A percentile compares a stretch with the other conserved stretches of the same genome.
These are phyloP conservation scores for Afroboletus lepidellus DNA, from an alignment of 1,284 basidiomycete species.

Conservation along the genomic window DNA sequence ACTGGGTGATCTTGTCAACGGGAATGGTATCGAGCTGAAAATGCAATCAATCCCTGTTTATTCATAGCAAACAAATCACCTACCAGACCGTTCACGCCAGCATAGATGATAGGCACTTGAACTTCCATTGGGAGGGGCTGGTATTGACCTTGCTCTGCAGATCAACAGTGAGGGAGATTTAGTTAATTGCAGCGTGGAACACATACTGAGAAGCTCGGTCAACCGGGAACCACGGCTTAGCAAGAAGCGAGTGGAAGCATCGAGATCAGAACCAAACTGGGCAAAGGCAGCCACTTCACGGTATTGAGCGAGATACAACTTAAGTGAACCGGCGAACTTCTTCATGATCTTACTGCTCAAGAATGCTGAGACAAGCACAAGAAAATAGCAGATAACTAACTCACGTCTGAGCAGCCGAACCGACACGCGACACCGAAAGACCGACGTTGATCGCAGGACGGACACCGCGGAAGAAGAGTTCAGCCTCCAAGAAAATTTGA, in stretches of 20 bases:
- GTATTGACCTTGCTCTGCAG: constrained; percentile 94
- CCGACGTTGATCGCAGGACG: constrained; percentile 99
- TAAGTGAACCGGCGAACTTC: constrained; percentile 99
- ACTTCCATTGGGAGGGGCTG: constrained; percentile 90
- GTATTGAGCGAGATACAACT: constrained; percentile 99
- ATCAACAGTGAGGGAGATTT: constrained; percentile 10
- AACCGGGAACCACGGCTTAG: constrained; percentile 97
- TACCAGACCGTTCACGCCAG: constrained; percentile 97
- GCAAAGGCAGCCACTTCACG: constrained; percentile 99
- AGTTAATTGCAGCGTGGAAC: neutral
- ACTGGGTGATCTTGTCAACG: constrained; percentile 91
- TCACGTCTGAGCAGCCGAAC: constrained; percentile 97
- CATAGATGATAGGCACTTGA: constrained; percentile 98
- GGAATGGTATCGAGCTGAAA: constrained; percentile 83
- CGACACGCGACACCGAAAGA: constrained; percentile 99
- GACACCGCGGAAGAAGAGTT: constrained; percentile 99
- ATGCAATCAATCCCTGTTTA: neutral
- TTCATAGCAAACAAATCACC: constrained; percentile 29
- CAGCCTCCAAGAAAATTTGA: constrained; percentile 99
- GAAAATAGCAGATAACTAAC: constrained; percentile 27
- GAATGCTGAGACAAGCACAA: constrained; percentile 4
- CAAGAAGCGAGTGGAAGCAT: constrained; percentile 97
- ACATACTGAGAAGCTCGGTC: constrained; percentile 92
- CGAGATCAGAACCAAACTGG: constrained; percentile 99
- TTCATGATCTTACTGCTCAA: constrained; percentile 90